phyloP scores from a whole-genome alignment of 1,139 yeast species.

The Taphrina flavorubra region DNA sequence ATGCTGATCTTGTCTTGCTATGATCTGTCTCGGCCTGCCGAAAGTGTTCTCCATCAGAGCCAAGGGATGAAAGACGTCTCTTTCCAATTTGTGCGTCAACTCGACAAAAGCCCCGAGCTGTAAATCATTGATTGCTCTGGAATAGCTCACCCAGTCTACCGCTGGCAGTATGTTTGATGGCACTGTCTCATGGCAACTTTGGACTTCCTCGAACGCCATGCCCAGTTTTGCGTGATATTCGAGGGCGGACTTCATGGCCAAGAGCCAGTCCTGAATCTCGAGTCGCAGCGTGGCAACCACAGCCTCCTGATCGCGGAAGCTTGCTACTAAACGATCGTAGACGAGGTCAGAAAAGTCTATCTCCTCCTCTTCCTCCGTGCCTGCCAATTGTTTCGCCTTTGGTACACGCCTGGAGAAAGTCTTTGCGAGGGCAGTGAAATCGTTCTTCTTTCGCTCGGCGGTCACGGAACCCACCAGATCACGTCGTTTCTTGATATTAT shows the following conservation, averaged over 20 bases:
- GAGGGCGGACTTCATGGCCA: conserved; percentile 30
- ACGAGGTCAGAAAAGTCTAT: conserved; percentile 6
- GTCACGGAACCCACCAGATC: conserved; percentile 27
- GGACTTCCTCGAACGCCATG: conserved; percentile 17
- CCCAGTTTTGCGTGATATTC: conserved; percentile 23
- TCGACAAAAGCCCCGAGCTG: conserved; percentile 33
- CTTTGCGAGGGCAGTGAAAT: conserved; percentile 40
- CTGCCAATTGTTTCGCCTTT: conserved; percentile 25
- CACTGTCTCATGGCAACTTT: background rate
- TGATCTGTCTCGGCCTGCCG: conserved; percentile 7
- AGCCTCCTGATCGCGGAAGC: conserved; percentile 23
- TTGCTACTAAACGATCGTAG: conserved; percentile 21
- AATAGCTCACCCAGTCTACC: conserved; percentile 16
- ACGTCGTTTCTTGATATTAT: conserved; percentile 46
- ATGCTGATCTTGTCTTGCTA: conserved; percentile 13
- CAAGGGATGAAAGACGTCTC: conserved; percentile 35
- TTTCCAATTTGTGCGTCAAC: conserved; percentile 29
- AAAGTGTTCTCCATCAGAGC: conserved; percentile 6
- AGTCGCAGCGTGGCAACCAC: conserved; percentile 13
- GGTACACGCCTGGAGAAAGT: conserved; percentile 35
- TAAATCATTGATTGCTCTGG: conserved; percentile 21
- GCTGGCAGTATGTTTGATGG: conserved; percentile 7
- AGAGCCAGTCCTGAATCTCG: conserved; percentile 37
- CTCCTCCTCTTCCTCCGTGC: conserved; percentile 23
- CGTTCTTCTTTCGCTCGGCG: conserved; percentile 27